A percentile compares a stretch with the other conserved stretches of the same genome.
Evolutionary conservation across 129 eudicot species (phyloP).

Genomic region (Arctium minus): DNA sequence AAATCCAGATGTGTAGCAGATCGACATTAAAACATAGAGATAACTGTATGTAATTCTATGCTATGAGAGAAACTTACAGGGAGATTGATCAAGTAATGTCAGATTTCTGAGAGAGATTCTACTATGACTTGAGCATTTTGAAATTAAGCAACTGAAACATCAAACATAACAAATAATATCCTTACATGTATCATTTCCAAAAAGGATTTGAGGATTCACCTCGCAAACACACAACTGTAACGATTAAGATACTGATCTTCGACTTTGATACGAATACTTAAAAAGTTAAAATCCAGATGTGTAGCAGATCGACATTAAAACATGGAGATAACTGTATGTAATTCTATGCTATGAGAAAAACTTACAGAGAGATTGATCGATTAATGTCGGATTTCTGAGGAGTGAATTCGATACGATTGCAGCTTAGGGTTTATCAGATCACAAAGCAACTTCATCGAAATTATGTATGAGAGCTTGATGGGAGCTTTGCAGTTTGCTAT

Average conservation of each 20-base stretch:
- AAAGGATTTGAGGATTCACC: not conserved
- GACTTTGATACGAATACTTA: not conserved
- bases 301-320: constrained; percentile 3
- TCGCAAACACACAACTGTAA: not conserved
- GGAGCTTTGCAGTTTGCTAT: not conserved
- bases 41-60: not conserved
- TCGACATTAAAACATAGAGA: constrained; percentile 7
- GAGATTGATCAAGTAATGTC: not conserved
- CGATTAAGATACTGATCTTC: not conserved
- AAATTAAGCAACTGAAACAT: not conserved
- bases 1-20: not conserved
- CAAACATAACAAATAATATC: not conserved
- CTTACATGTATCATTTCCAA: not conserved
- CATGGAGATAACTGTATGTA: not conserved
- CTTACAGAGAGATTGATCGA: not conserved
- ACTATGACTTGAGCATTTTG: not conserved
- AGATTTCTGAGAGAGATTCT: not conserved
- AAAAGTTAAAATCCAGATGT: not conserved
- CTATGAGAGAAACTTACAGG: not conserved
- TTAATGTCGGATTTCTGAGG: not conserved
- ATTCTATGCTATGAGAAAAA: not conserved
- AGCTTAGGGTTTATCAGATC: not conserved
- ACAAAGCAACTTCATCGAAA: not conserved
- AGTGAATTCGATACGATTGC: not conserved
- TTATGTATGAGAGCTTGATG: not conserved